phyloP scores from a whole-genome alignment of 371 early-diverging fungal species.

The Blakeslea trispora region DNA sequence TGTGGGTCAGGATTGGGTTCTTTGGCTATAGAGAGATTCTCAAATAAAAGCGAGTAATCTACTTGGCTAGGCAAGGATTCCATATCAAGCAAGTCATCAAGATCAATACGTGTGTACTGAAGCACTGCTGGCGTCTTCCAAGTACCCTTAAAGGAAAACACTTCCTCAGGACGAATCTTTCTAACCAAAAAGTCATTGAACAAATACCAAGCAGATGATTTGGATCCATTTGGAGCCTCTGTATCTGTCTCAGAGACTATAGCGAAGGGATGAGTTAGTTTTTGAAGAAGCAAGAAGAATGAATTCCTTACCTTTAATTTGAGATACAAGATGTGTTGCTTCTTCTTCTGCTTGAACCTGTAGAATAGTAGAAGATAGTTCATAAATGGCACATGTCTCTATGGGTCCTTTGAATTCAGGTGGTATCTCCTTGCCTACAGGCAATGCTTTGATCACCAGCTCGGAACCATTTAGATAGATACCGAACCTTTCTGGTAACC shows the following conservation, averaged over 20 bases:
- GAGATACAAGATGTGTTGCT: slow-evolving; percentile 75
- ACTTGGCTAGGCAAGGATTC: slow-evolving; percentile 36
- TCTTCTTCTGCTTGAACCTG: slow-evolving; percentile 66
- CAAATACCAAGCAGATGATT: slow-evolving; percentile 73
- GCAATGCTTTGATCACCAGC: slow-evolving; percentile 47
- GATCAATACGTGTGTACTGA: slow-evolving; percentile 65
- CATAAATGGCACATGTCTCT: slow-evolving; percentile 55
- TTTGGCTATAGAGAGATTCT: slow-evolving; percentile 49
- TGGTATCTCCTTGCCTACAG: slow-evolving; percentile 43
- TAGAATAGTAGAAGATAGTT: slow-evolving; percentile 64
- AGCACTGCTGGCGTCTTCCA: slow-evolving; percentile 86
- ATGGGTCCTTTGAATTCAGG: slow-evolving; percentile 44
- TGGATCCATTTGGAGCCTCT: too few relatives aligned
- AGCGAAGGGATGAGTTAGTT: not conserved
- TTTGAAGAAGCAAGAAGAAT: too few relatives aligned
- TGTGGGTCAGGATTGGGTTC: slow-evolving; percentile 53
- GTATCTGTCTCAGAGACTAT: slow-evolving; percentile 42
- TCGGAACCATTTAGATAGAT: slow-evolving; percentile 51
- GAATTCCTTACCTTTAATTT: slow-evolving; percentile 63
- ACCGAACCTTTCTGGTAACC: slow-evolving; percentile 59
- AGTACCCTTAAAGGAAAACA: slow-evolving; percentile 60
- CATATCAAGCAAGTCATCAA: slow-evolving; percentile 44
- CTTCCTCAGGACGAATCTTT: slow-evolving; percentile 69
- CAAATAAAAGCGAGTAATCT: slow-evolving; percentile 50
- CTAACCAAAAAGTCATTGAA: slow-evolving; percentile 95